A percentile compares a stretch with the other conserved stretches of the same genome.
phyloP scores from a whole-genome alignment of 2,329 filamentous ascomycete genomes.

The Rhinocladiella similis region DNA sequence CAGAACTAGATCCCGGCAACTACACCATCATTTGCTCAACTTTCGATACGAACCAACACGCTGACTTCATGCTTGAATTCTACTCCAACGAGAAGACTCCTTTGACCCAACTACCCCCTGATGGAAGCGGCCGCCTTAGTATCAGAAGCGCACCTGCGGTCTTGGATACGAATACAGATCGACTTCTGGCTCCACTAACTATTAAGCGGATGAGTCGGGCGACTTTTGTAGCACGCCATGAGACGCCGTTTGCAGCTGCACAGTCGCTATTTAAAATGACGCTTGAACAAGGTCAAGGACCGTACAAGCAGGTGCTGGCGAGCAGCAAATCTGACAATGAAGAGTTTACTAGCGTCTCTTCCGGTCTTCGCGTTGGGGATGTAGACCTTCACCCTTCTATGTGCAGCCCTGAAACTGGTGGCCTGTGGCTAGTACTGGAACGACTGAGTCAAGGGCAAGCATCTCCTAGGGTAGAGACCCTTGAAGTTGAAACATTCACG shows the following conservation, averaged over 20 bases:
- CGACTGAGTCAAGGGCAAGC: constrained; percentile 52
- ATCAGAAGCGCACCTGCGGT: constrained; percentile 56
- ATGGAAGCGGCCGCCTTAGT: constrained; percentile 73
- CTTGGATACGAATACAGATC: constrained; percentile 53
- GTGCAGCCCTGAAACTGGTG: constrained; percentile 47
- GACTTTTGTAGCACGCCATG: constrained; percentile 55
- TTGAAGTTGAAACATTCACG: constrained; percentile 44
- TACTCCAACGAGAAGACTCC: constrained; percentile 52
- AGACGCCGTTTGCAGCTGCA: constrained; percentile 22
- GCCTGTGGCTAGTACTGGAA: constrained; percentile 80
- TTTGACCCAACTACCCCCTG: constrained; percentile 57
- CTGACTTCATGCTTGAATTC: constrained; percentile 73
- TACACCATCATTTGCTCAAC: constrained; percentile 52
- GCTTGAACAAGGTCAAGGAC: constrained; percentile 71
- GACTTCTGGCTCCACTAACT: constrained; percentile 54
- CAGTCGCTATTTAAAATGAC: constrained; percentile 64
- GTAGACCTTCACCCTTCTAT: constrained; percentile 71
- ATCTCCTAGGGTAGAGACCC: constrained; percentile 34
- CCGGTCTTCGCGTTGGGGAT: constrained; percentile 68
- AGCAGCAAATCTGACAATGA: constrained; percentile 58
- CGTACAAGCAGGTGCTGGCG: constrained; percentile 64
- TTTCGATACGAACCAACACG: constrained; percentile 50
- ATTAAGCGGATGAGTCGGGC: constrained; percentile 60
- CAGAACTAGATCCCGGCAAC: constrained; percentile 64
- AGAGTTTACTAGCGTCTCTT: constrained; percentile 68